These are phyloP conservation scores for Penicillium sp. DNA, from an alignment of 2,329 filamentous ascomycete genomes.

Conservation along the genomic window DNA sequence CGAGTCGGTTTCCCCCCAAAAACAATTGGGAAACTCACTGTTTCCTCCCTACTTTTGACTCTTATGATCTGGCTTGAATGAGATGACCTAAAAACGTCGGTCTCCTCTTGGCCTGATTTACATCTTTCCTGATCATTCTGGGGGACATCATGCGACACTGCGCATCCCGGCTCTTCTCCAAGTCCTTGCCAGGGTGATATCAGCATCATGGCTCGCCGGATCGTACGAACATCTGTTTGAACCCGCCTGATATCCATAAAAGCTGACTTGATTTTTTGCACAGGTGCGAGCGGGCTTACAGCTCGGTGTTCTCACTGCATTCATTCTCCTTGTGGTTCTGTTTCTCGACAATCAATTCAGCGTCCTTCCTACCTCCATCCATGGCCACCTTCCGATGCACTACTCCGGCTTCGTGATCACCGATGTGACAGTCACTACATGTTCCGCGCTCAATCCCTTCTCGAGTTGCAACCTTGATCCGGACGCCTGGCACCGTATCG, in stretches of 20 bases:
- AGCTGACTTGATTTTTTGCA: slow-evolving; percentile 7
- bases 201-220: slow-evolving; percentile 44
- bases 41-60: slow-evolving; percentile 8
- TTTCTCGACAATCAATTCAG: slow-evolving; percentile 86
- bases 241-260: not conserved
- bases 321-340: slow-evolving; percentile 71
- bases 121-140: slow-evolving; percentile 4
- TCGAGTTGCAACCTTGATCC: slow-evolving; percentile 73
- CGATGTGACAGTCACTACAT: slow-evolving; percentile 76
- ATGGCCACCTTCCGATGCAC: slow-evolving; percentile 82
- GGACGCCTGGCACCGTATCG: slow-evolving; percentile 74
- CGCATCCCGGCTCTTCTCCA: slow-evolving; percentile 24
- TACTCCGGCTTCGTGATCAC: slow-evolving; percentile 82
- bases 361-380: slow-evolving; percentile 79
- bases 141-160: slow-evolving; percentile 35
- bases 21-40: slow-evolving; percentile 4
- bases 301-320: slow-evolving; percentile 63
- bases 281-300: slow-evolving; percentile 69
- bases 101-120: slow-evolving; percentile 27
- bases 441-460: slow-evolving; percentile 71
- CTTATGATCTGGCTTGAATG: slow-evolving; percentile 24
- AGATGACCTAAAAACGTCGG: slow-evolving; percentile 29
- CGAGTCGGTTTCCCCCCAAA: slow-evolving; percentile 11
- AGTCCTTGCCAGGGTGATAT: slow-evolving; percentile 32
- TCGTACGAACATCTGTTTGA: slow-evolving; percentile 31